These are phyloP conservation scores for Euphorbia peplus DNA, from an alignment of 345 rosid genomes.

Conservation along the genomic window DNA sequence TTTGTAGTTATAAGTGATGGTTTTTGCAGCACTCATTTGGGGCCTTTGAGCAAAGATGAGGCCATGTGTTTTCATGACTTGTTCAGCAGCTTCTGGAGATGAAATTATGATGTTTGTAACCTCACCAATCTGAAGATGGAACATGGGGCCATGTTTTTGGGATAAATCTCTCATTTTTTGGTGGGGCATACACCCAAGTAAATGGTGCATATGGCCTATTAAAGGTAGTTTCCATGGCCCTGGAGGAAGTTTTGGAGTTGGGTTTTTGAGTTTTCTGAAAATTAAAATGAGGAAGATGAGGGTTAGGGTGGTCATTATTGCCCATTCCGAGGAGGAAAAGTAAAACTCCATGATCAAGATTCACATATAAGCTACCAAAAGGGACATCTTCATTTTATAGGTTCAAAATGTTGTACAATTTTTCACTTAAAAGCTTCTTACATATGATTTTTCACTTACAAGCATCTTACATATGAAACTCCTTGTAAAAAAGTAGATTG, in stretches of 20 bases:
- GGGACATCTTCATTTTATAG: no score
- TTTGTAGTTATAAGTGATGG: not conserved
- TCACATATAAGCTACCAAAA: no score
- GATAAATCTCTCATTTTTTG: not conserved
- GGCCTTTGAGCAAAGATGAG: slow-evolving; percentile 2
- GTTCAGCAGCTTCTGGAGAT: not conserved
- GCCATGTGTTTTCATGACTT: slow-evolving; percentile 7
- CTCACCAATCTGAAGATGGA: not conserved
- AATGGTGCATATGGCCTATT: not conserved
- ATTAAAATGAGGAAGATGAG: not conserved
- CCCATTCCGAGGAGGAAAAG: not conserved
- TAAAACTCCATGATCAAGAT: no score
- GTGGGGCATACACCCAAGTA: not conserved
- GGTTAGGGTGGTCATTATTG: not conserved
- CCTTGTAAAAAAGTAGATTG: no score
- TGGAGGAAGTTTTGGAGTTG: no score
- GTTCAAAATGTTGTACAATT: no score
- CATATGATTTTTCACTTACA: no score
- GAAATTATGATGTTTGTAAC: not conserved
- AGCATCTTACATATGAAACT: no score
- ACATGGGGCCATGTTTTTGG: not conserved
- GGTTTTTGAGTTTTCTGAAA: no score
- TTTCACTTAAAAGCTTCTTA: no score
- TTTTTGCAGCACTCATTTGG: not conserved
- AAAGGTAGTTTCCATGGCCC: not conserved